Conservation (phyloP, 371 early-diverging fungal genomes). For the Mucor piriformis region DNA sequence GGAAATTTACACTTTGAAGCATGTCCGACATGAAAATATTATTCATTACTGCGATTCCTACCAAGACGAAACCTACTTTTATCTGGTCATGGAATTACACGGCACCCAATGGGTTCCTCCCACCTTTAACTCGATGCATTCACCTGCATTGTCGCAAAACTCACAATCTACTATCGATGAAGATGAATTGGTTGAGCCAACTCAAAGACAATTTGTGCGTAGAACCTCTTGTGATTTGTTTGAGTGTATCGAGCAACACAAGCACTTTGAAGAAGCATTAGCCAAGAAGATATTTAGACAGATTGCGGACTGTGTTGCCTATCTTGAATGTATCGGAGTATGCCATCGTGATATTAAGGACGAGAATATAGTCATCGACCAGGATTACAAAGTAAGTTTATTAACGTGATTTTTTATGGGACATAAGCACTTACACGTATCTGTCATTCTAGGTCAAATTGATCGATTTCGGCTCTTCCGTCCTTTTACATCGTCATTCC, state of each 20-base stretch:
- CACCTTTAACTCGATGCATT: constrained; percentile 17
- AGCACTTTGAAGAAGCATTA: constrained; percentile 62
- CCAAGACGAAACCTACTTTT: constrained; percentile 67
- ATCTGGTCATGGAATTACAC: constrained; percentile 81
- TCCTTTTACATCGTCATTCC: constrained; percentile 38
- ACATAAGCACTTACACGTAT: too few relatives aligned
- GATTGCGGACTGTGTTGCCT: constrained; percentile 67
- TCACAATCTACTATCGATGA: constrained; percentile 37
- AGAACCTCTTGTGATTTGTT: constrained; percentile 75
- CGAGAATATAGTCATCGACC: constrained; percentile 81
- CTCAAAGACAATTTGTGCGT: constrained; percentile 43
- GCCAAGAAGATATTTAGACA: constrained; percentile 70
- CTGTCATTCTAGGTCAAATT: constrained; percentile 72
- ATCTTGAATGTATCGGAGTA: constrained; percentile 61
- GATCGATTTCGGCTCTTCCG: constrained; percentile 79
- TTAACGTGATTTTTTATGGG: not conserved
- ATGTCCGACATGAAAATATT: constrained; percentile 72
- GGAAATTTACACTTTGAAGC: constrained; percentile 74
- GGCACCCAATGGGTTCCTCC: constrained; percentile 67
- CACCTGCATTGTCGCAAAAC: constrained; percentile 35
- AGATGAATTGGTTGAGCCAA: constrained; percentile 14
- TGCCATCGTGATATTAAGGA: constrained; percentile 75
- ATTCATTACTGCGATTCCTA: constrained; percentile 70
- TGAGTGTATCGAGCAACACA: constrained; percentile 78
- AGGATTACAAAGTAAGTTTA: constrained; percentile 43